Percentiles rank a stretch among this genome's conserved stretches.
Conservation (phyloP, 2,329 filamentous ascomycete species). For the Diaporthe vexans region DNA sequence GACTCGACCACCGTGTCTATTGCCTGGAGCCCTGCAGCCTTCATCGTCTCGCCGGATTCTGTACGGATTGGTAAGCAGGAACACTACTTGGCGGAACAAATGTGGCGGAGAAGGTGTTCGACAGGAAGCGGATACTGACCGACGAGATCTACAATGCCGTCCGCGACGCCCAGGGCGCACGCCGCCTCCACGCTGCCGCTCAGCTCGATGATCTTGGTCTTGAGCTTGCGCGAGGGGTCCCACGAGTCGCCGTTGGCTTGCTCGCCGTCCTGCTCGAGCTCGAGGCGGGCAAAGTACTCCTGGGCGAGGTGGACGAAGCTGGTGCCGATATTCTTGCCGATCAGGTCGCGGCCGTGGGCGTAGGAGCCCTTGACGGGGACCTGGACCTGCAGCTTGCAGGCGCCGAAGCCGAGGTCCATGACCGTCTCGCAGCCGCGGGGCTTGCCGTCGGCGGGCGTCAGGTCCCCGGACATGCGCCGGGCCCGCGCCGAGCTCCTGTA, state of each 20-base stretch:
- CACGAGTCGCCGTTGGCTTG: slow-evolving; percentile 52
- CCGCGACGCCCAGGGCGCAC: slow-evolving; percentile 93
- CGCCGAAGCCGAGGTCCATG: slow-evolving; percentile 90
- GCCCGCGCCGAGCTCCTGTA: slow-evolving; percentile 64
- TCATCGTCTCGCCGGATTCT: slow-evolving; percentile 99
- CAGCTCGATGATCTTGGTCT: slow-evolving; percentile 92
- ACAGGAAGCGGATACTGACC: slow-evolving; percentile 68
- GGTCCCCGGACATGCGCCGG: slow-evolving; percentile 62
- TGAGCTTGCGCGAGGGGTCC: slow-evolving; percentile 67
- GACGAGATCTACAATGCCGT: slow-evolving; percentile 97
- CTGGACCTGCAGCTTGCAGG: slow-evolving; percentile 96
- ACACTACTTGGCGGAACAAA: not conserved
- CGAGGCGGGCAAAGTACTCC: slow-evolving; percentile 86
- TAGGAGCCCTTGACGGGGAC: slow-evolving; percentile 88
- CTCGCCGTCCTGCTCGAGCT: slow-evolving; percentile 64
- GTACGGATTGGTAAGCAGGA: slow-evolving; percentile 15
- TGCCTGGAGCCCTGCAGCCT: slow-evolving; percentile 90
- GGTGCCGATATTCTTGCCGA: slow-evolving; percentile 94
- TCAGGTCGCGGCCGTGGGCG: slow-evolving; percentile 78
- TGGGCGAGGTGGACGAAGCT: slow-evolving; percentile 91
- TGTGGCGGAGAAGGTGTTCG: not conserved
- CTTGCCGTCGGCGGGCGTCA: slow-evolving; percentile 57
- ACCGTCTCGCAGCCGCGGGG: slow-evolving; percentile 83
- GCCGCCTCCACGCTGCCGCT: slow-evolving; percentile 98
- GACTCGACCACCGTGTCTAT: slow-evolving; percentile 94